Base-by-base conservation (phyloP, 192 early-diverging fungal species). In the Coemansia sp. region DNA sequence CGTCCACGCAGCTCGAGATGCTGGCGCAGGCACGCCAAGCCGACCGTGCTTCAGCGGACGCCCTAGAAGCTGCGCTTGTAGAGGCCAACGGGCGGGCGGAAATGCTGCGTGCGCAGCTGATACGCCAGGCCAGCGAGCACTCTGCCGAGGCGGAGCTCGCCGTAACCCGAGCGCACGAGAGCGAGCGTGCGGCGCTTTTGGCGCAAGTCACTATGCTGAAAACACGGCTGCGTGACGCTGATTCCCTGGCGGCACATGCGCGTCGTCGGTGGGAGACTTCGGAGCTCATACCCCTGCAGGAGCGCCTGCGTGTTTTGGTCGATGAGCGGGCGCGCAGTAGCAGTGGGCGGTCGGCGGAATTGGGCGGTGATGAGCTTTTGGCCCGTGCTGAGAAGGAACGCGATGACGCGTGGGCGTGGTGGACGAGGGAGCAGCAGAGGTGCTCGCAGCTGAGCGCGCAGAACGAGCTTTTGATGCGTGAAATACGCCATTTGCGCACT, bases 401-500 rank as follows among this genome's bases (percentile, higher is more conserved):
- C 23, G 73, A 76, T 39, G 42, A 53, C 11, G 73, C 67, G 21
- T 61, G 62, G 62, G 49, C 49, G 15, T 76, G 73, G 73, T 76
- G 63, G 62, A 66, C 66, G 45, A 58, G 61, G 22, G 73, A 76
- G 53, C 73, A 76, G 57, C 63, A 69, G 57, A 61, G 63, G 18
- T 62, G 53, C 38, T 57, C 73, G 38, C 67, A 69, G 60, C 62
- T 76, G 48, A 51, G 59, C 17, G 73, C 73, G 40, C 73, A 69
- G 50, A 69, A 69, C 57, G 73, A 76, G 21, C 59, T 76, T 49
- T 63, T 76, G 13, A 69, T 76, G 73, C 66, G 73, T 30, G 67
- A 76, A 57, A 69, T 69, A 30, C 66, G 67, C 11, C 43, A 39
- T 23, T 7, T 61, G 17, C 59, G 58, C 14, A 40, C 46, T 18